Percentiles rank a stretch among this genome's conserved stretches.
Conservation (phyloP, 805 yeast genomes). For the Huiozyma naganishii region DNA sequence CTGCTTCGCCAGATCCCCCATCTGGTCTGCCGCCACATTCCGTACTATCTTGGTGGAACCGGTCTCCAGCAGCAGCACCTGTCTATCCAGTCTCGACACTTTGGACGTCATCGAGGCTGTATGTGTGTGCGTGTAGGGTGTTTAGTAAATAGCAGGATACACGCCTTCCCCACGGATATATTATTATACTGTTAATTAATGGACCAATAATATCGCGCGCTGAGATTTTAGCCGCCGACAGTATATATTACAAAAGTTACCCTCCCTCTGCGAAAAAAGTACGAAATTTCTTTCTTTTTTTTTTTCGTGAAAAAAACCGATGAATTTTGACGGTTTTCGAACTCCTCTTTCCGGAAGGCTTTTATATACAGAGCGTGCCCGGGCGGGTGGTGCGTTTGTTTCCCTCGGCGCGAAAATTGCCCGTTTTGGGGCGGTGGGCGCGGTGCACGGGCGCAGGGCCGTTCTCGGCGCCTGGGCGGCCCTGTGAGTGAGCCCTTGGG, state of each 20-base stretch:
- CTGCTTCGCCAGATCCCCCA: slow-evolving; percentile 84
- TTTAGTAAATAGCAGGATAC: not conserved
- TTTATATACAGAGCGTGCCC: too few relatives aligned
- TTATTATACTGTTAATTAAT: slow-evolving; percentile 1
- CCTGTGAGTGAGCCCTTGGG: not conserved
- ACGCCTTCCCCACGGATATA: not conserved
- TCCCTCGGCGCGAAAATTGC: not conserved
- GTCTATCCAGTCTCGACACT: slow-evolving; percentile 35
- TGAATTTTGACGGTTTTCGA: too few relatives aligned
- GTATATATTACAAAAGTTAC: not conserved
- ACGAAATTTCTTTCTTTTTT: too few relatives aligned
- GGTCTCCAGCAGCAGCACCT: slow-evolving; percentile 58
- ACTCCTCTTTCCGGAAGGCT: too few relatives aligned
- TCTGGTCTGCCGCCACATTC: slow-evolving; percentile 93
- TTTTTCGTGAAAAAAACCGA: too few relatives aligned
- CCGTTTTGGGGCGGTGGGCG: not conserved
- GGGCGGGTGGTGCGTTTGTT: too few relatives aligned
- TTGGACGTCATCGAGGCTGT: slow-evolving; percentile 23
- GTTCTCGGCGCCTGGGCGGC: not conserved
- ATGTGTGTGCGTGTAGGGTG: not conserved
- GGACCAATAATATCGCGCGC: not conserved
- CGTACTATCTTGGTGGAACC: slow-evolving; percentile 91
- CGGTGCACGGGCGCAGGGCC: too few relatives aligned
- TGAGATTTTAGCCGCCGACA: not conserved
- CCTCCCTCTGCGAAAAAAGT: too few relatives aligned